phyloP scores from a whole-genome alignment of 2,329 filamentous ascomycete species.

The Thermoascus crustaceus region DNA sequence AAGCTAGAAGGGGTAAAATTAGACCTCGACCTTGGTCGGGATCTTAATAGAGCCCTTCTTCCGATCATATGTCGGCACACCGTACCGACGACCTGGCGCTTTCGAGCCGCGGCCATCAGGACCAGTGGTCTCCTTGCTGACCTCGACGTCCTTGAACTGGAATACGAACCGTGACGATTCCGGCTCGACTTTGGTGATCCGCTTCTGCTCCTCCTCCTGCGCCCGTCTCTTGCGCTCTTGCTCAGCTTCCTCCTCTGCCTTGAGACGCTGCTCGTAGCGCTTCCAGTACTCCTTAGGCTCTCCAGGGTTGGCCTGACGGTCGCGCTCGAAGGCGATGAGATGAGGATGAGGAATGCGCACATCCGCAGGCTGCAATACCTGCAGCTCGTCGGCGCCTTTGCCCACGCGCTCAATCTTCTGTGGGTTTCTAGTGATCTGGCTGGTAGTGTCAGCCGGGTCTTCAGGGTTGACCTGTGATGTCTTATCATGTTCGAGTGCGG shows the following conservation, averaged over 20 bases:
- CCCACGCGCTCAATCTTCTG: slow-evolving; percentile 34
- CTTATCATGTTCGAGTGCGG: slow-evolving; percentile 23
- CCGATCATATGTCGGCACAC: slow-evolving; percentile 53
- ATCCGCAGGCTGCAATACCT: slow-evolving; percentile 53
- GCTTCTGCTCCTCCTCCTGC: slow-evolving; percentile 37
- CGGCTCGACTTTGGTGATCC: slow-evolving; percentile 35
- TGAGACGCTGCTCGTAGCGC: slow-evolving; percentile 39
- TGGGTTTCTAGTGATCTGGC: slow-evolving; percentile 20
- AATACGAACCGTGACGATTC: slow-evolving; percentile 51
- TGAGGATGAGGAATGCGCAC: slow-evolving; percentile 57
- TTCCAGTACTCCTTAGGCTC: slow-evolving; percentile 24
- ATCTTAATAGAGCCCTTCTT: slow-evolving; percentile 59
- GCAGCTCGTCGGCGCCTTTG: slow-evolving; percentile 35
- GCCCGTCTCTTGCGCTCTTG: slow-evolving; percentile 31
- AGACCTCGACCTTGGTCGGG: slow-evolving; percentile 49
- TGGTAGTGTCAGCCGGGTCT: slow-evolving; percentile 26
- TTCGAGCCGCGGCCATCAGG: slow-evolving; percentile 44
- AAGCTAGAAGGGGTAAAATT: slow-evolving; percentile 9
- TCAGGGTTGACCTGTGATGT: slow-evolving; percentile 17
- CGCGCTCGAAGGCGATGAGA: slow-evolving; percentile 43
- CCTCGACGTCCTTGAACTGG: slow-evolving; percentile 46
- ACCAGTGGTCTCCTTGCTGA: slow-evolving; percentile 49
- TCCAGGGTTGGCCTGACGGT: slow-evolving; percentile 29
- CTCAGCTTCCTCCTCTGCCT: slow-evolving; percentile 31
- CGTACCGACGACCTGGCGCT: slow-evolving; percentile 54